These are phyloP conservation scores for fission yeast (Schizosaccharomyces pombe) DNA, from an alignment of 805 yeast genomes.

Conservation along the genomic window DNA sequence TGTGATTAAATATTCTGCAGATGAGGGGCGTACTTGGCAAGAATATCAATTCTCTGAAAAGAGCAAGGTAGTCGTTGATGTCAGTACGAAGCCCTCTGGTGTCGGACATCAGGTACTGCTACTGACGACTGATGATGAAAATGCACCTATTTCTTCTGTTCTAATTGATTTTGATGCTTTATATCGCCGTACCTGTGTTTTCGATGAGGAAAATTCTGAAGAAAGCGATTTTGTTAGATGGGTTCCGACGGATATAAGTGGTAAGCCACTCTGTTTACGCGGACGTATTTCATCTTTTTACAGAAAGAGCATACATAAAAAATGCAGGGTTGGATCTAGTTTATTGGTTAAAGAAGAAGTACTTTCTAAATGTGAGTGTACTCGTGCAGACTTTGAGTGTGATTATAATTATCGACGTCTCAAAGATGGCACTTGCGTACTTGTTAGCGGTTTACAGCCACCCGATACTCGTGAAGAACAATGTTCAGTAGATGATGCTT, in stretches of 20 bases:
- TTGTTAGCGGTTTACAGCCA: conserved; percentile 52
- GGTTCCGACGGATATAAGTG: conserved; percentile 27
- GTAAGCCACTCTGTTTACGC: conserved; percentile 31
- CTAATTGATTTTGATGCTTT: conserved; percentile 35
- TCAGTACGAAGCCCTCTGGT: conserved; percentile 79
- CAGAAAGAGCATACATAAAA: conserved; percentile 32
- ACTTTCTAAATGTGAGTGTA: conserved; percentile 52
- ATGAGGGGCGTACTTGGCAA: conserved; percentile 61
- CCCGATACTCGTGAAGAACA: conserved; percentile 31
- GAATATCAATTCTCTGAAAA: conserved; percentile 35
- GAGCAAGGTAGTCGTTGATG: conserved; percentile 34
- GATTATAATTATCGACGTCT: conserved; percentile 61
- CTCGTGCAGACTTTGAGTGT: conserved; percentile 78
- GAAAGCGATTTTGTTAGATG: conserved; percentile 40
- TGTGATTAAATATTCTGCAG: conserved; percentile 38
- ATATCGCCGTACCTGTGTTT: conserved; percentile 30
- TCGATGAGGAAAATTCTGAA: conserved; percentile 23
- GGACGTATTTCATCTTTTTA: conserved; percentile 44
- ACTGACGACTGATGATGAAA: conserved; percentile 20
- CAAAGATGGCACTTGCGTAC: conserved; percentile 60
- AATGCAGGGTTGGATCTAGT: conserved; percentile 41
- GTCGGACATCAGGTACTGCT: conserved; percentile 59
- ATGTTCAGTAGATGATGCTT: conserved; percentile 30
- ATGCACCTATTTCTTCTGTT: conserved; percentile 20
- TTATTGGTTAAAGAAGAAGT: conserved; percentile 35